A percentile compares a stretch with the other conserved stretches of the same genome.
These are phyloP conservation scores for Fusarium napiforme DNA, from an alignment of 2,329 filamentous ascomycete genomes.

Conservation along the genomic window DNA sequence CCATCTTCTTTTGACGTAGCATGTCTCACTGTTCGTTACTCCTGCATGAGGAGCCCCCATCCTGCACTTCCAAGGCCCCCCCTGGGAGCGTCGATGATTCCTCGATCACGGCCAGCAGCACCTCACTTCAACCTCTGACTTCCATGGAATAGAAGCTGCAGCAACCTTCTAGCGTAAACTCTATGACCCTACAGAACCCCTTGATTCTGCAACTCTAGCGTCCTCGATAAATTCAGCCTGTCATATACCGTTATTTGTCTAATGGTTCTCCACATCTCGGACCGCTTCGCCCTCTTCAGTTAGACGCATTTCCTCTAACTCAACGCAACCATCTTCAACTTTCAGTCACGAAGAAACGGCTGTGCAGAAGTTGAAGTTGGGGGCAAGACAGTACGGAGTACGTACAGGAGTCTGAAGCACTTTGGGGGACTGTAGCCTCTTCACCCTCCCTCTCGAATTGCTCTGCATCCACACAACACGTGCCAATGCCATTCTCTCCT, in stretches of 20 bases:
- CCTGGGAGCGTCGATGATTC: slow-evolving; percentile 21
- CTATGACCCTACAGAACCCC: slow-evolving; percentile 19
- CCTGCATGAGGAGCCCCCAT: slow-evolving; percentile 12
- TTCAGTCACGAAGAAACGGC: not conserved
- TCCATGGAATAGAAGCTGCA: slow-evolving; percentile 26
- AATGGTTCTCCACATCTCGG: not conserved
- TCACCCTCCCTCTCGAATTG: not conserved
- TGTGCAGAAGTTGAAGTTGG: not conserved
- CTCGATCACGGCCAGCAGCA: not conserved
- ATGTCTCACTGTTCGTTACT: slow-evolving; percentile 23
- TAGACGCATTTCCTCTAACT: not conserved
- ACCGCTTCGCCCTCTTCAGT: not conserved
- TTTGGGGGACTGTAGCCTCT: not conserved
- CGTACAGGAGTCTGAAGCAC: not conserved
- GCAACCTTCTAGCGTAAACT: slow-evolving; percentile 43
- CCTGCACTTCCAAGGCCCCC: not conserved
- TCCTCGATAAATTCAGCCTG: slow-evolving; percentile 16
- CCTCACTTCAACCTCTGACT: not conserved
- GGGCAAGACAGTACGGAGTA: not conserved
- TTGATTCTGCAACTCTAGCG: slow-evolving; percentile 1
- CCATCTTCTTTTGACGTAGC: slow-evolving; percentile 32
- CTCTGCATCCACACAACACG: slow-evolving; percentile 20
- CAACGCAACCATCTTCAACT: not conserved
- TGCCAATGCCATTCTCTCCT: slow-evolving; percentile 18
- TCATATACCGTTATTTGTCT: not conserved